Percentiles rank a stretch among this genome's conserved stretches.
Evolutionary conservation across 2,329 filamentous ascomycete species (phyloP).

Genomic region (Byssochlamys sp.): DNA sequence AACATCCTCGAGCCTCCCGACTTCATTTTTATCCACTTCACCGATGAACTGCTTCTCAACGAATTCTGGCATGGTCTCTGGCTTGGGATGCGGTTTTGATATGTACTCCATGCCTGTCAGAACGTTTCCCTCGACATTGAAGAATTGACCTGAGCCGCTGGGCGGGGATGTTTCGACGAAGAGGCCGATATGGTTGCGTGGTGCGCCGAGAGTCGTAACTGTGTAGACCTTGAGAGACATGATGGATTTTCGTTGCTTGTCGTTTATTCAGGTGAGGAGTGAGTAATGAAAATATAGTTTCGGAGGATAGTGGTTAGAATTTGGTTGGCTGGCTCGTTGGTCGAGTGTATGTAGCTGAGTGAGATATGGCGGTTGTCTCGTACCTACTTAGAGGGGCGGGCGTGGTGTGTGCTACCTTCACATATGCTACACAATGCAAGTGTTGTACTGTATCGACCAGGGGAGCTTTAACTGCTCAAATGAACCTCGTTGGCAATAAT

Average conservation of each 20-base stretch:
- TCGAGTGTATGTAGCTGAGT: too few relatives aligned
- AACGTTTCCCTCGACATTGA: not conserved
- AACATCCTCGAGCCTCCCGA: not conserved
- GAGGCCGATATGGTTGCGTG: not conserved
- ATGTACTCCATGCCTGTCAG: not conserved
- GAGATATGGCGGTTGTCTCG: too few relatives aligned
- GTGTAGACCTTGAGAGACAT: not conserved
- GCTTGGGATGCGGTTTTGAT: not conserved
- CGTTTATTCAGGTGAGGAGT: not conserved
- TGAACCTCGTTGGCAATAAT: too few relatives aligned
- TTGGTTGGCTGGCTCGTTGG: too few relatives aligned
- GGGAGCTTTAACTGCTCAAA: too few relatives aligned
- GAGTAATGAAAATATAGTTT: not conserved
- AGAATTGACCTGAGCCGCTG: not conserved
- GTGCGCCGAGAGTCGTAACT: not conserved
- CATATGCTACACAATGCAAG: too few relatives aligned
- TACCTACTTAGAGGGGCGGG: too few relatives aligned
- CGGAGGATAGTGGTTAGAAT: too few relatives aligned
- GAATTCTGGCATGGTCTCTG: not conserved
- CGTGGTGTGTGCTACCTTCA: too few relatives aligned
- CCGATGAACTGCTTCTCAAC: not conserved
- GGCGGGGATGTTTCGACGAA: not conserved
- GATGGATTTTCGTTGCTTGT: not conserved
- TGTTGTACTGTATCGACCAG: too few relatives aligned
- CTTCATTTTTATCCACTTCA: not conserved